A percentile compares a stretch with the other conserved stretches of the same genome.
phyloP scores from a whole-genome alignment of 345 rosid genomes.

The Eucalyptus curtisii region DNA sequence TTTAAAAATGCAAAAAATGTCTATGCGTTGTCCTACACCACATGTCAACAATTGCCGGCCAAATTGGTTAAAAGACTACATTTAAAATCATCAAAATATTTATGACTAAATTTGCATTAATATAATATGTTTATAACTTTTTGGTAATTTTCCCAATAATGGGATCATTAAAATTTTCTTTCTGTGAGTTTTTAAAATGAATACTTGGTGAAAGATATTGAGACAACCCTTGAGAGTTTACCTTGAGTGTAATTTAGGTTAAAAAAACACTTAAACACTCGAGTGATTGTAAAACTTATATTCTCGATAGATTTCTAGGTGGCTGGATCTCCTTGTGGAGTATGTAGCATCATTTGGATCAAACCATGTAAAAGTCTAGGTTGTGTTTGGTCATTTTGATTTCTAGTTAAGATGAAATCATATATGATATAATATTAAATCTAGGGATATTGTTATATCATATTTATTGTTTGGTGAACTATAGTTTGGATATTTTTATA shows the following conservation, averaged over 20 bases:
- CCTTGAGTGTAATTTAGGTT: background rate
- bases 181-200: background rate
- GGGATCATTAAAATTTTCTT: background rate
- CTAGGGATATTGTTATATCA: background rate
- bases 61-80: background rate
- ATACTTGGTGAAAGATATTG: background rate
- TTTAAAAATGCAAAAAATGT: background rate
- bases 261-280: background rate
- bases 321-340: background rate
- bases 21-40: background rate
- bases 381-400: background rate
- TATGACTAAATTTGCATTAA: too few relatives aligned
- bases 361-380: background rate
- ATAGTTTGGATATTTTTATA: too few relatives aligned
- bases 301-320: background rate
- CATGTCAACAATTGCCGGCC: background rate
- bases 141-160: background rate
- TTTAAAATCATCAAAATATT: background rate
- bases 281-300: background rate
- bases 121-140: too few relatives aligned
- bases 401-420: background rate
- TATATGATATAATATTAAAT: background rate
- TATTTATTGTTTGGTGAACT: background rate
- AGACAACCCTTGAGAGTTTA: background rate
- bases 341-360: background rate